Percentiles rank a stretch among this genome's conserved stretches.
These are phyloP conservation scores for Excoecaria agallocha DNA, from an alignment of 345 rosid genomes.

Conservation along the genomic window DNA sequence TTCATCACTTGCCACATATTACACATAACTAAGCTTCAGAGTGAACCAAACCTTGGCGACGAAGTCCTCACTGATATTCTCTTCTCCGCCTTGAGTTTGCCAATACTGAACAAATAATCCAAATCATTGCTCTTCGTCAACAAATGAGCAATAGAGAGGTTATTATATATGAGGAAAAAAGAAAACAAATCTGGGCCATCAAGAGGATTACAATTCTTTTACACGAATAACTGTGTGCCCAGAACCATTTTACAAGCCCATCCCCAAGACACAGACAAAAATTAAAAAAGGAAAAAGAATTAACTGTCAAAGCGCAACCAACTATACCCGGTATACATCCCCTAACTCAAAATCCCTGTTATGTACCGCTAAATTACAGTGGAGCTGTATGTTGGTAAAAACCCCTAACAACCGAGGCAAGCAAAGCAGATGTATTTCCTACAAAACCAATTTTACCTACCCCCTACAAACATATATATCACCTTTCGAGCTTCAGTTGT, in stretches of 20 bases:
- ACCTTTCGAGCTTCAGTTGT: constrained; percentile 13
- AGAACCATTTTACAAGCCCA: constrained; percentile 28
- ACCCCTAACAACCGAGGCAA: constrained; percentile 18
- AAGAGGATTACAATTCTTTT: constrained; percentile 15
- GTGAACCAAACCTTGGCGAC: too few relatives aligned
- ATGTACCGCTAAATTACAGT: constrained; percentile 50
- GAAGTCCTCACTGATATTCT: too few relatives aligned
- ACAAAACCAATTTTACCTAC: constrained; percentile 25
- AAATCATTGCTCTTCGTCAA: neutral
- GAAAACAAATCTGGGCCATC: constrained; percentile 23
- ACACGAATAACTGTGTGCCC: constrained; percentile 19
- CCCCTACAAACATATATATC: constrained; percentile 20
- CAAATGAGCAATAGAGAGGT: neutral
- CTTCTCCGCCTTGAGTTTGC: too few relatives aligned
- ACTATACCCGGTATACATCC: constrained; percentile 42
- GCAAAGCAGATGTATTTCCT: constrained; percentile 25
- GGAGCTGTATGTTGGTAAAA: constrained; percentile 32
- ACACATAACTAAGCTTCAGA: too few relatives aligned
- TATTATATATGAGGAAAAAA: constrained; percentile 3
- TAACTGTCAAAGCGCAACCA: constrained; percentile 20
- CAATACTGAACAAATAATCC: too few relatives aligned
- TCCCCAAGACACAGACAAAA: constrained; percentile 6
- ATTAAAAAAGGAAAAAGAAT: constrained; percentile 11
- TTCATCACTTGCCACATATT: too few relatives aligned
- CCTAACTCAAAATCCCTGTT: constrained; percentile 44